Base-by-base conservation (phyloP, 139 green algal genomes). In the Coelastrella sp. region DNA sequence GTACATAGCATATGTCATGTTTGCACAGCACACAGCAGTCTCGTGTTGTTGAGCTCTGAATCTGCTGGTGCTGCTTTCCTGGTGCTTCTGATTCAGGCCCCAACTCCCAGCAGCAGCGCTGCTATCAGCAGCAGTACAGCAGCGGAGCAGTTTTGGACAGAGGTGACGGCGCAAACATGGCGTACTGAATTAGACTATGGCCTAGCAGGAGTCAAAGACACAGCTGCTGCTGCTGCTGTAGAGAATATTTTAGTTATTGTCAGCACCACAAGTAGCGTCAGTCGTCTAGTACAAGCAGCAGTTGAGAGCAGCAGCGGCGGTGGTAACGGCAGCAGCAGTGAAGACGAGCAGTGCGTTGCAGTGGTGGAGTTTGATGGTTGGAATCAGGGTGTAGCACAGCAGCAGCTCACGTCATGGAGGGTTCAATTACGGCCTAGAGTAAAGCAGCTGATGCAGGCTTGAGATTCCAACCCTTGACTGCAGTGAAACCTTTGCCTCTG, bases 101-200 rank as follows among this genome's bases (percentile, higher is more conserved):
- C 81, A n/a, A 59, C 59, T 7, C 12, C 8, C 76, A 60, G 27
- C n/a, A 74, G 12, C 24, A 61, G 73, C 73, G 3, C 35, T 49
- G 3, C 3, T 49, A 80, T 14, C 78, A 66, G 19, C 78, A 66
- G 56, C 35, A 78, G 8, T n/a, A 27, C 82, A 35, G 25, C 82
- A 65, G 82, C 82, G 65, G 82, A 86, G 25, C 27, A 20, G 27
- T 87, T 87, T 25, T 87, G 82, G 82, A 20, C 7, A 11, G 82
- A 87, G 25, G 20, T 87, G 14, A 57, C 82, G 10, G 63, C 27
- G 27, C 82, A 87, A 49, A 87, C 27, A 49, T 87, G 82, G 82
- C 63, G 82, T 25, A 87, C 82, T 20, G 82, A 87, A 73, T 49
- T 87, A 24, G 63, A 87, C 82, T 56, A 87, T 25, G 82, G 82